A percentile compares a stretch with the other conserved stretches of the same genome.
These are phyloP conservation scores for Podila verticillata DNA, from an alignment of 192 early-diverging fungal species.

Conservation along the genomic window DNA sequence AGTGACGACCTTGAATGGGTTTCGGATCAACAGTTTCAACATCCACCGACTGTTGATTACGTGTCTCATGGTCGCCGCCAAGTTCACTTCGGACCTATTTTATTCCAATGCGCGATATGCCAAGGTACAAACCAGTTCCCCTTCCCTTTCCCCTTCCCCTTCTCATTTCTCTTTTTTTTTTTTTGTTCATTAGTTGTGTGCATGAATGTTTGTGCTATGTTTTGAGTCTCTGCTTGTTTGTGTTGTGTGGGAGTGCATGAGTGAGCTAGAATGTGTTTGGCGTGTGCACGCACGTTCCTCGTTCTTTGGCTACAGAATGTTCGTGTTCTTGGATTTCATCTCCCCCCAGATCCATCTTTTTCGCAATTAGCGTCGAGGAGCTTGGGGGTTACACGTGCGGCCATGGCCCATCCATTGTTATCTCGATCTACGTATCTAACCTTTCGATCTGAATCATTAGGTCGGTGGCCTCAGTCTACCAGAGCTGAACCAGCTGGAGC, in stretches of 20 bases:
- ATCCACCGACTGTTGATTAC: slow-evolving; percentile 77
- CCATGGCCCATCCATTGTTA: no score
- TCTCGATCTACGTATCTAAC: no score
- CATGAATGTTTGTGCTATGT: no score
- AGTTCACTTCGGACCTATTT: slow-evolving; percentile 80
- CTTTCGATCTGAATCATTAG: slow-evolving; percentile 34
- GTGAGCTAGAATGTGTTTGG: no score
- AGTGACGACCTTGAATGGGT: slow-evolving; percentile 19
- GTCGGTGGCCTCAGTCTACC: slow-evolving; percentile 76
- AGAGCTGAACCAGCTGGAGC: slow-evolving; percentile 80
- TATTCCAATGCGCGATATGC: slow-evolving; percentile 81
- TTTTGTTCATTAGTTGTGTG: neutral
- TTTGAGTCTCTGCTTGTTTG: no score
- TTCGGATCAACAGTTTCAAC: slow-evolving; percentile 71
- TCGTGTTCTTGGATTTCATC: neutral
- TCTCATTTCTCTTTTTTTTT: neutral
- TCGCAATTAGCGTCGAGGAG: neutral
- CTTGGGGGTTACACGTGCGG: no score
- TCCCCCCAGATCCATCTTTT: neutral
- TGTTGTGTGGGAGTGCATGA: neutral
- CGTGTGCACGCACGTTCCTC: no score
- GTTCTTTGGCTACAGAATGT: neutral
- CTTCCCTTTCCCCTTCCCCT: no score
- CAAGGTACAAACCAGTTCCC: slow-evolving; percentile 51
- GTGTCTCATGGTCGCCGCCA: slow-evolving; percentile 75